Evolutionary conservation across 1,139 yeast genomes (phyloP), one percentile per base, ranked within the genome.

Genomic region (Meyerozyma carpophila): DNA sequence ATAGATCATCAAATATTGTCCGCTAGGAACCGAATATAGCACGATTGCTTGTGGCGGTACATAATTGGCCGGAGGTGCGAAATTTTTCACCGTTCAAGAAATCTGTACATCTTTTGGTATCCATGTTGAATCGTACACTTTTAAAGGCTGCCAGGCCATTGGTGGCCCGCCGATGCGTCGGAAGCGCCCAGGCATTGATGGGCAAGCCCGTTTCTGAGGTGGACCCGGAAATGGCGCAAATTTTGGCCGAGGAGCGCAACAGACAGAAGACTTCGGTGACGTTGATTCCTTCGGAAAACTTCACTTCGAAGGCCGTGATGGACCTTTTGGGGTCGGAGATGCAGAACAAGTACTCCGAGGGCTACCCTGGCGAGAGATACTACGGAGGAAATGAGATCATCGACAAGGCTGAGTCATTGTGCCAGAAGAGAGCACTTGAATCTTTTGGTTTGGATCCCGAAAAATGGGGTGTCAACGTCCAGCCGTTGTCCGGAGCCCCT

Each of bases 401-500:
- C 58, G 98, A 93, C 75, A 83, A 88, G 66, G 88, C 89, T 67
- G 98, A 93, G 73, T 65, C 80, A 41, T 74, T 93, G 57, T 93
- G 98, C 70, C 98, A 91, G 74, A 75, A 84, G 59, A 82, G 98
- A 69, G 98, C 98, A 44, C 77, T 93, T 55, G 78, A 84, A 50
- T 96, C 98, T 21, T 93, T 93, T 74, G 70, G 77, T 56, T 65
- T 90, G 47, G 79, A 85, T 57, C 73, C 91, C 42, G 94, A 82
- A 52, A 80, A 83, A 65, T 93, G 98, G 98, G 98, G 98, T 50
- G 98, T 93, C 59, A 93, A 93, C 60, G 98, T 93, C 44, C 98
- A 93, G 74, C 80, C 97, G 31, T 76, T 93, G 57, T 86, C 95
- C 45, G 98, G 98, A 53, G 90, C 98, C 28, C 98, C 98, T 51